Conservation (phyloP, 495 filamentous ascomycete genomes). For the Poronia punctata region DNA sequence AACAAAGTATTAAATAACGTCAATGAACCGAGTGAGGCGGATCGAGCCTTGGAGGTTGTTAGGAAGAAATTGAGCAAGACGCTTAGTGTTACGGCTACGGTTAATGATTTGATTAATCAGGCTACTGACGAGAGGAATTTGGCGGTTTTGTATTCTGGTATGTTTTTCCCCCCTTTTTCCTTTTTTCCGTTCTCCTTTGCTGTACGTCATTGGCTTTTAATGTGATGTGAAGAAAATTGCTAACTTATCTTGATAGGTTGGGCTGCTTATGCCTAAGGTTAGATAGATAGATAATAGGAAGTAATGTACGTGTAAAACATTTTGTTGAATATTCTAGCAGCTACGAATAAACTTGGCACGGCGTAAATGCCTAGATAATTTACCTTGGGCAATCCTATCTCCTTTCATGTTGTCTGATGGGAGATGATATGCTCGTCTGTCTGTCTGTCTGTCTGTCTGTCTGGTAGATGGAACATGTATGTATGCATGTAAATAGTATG, state of each 20-base stretch:
- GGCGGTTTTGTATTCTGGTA: constrained; percentile 86
- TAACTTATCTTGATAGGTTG: constrained; percentile 40
- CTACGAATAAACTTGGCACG: no score
- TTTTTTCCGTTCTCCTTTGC: neutral
- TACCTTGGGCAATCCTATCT: no score
- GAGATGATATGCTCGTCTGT: no score
- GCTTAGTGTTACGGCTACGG: constrained; percentile 86
- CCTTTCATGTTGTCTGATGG: no score
- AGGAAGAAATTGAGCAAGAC: constrained; percentile 91
- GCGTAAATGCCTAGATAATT: no score
- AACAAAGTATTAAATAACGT: no score
- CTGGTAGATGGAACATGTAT: no score
- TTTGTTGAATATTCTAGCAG: constrained; percentile 2
- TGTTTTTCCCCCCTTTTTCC: constrained; percentile 18
- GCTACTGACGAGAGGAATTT: constrained; percentile 89
- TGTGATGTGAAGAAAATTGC: neutral
- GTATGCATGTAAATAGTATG: no score
- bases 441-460: no score
- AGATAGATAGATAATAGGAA: no score
- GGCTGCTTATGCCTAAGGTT: constrained; percentile 58
- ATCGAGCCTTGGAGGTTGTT: constrained; percentile 84
- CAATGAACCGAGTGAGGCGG: constrained; percentile 85
- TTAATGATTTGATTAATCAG: constrained; percentile 94
- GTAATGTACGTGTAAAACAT: no score
- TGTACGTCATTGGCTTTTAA: neutral